phyloP scores from a whole-genome alignment of 257 asterid species.

The Solanum rostratum region DNA sequence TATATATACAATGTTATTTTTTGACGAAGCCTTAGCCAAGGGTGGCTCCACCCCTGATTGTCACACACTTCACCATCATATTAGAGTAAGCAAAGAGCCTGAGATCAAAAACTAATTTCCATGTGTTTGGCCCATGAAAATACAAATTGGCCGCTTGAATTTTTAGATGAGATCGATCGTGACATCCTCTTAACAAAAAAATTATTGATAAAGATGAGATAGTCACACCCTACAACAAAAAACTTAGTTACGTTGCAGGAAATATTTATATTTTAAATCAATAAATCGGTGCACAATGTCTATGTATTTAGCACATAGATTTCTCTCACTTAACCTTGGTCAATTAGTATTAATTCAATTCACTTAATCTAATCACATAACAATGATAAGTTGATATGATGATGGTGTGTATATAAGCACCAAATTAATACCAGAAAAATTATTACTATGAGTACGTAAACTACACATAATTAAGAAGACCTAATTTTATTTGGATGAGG shows the following conservation, averaged over 20 bases:
- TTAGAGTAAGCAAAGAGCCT: too few relatives aligned
- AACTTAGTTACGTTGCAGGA: not conserved
- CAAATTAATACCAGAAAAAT: not conserved
- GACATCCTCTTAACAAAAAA: not conserved
- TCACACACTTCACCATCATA: too few relatives aligned
- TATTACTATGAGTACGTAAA: not conserved
- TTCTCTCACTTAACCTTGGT: not conserved
- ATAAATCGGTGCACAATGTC: not conserved
- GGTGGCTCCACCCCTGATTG: too few relatives aligned
- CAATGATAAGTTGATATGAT: not conserved
- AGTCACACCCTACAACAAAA: not conserved
- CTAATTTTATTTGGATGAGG: not conserved
- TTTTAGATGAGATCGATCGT: not conserved
- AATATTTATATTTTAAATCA: not conserved
- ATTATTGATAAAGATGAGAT: too few relatives aligned
- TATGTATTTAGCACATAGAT: not conserved
- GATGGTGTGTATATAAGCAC: not conserved
- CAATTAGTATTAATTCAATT: not conserved
- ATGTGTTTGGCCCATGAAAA: not conserved
- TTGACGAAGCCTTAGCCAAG: too few relatives aligned
- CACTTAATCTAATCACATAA: too few relatives aligned
- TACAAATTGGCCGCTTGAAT: rapidly evolving
- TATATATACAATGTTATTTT: too few relatives aligned
- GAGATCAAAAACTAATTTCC: too few relatives aligned
- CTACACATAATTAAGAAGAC: not conserved